A percentile compares a stretch with the other conserved stretches of the same genome.
These are phyloP conservation scores for Penicillium sp. DNA, from an alignment of 2,329 filamentous ascomycete genomes.

Conservation along the genomic window DNA sequence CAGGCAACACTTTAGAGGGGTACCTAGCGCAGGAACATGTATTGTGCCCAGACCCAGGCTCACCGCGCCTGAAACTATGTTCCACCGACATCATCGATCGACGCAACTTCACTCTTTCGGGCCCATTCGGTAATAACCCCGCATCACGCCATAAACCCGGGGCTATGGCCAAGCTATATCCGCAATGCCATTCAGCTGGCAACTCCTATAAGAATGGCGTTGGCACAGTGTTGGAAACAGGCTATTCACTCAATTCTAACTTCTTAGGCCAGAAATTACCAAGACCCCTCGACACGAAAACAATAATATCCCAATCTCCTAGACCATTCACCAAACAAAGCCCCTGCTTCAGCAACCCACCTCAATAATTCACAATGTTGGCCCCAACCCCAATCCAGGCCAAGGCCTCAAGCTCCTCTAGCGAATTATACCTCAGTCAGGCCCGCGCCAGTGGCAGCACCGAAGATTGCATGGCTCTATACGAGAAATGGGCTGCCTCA, in stretches of 20 bases:
- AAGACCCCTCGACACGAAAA: too few species aligned
- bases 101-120: conserved; percentile 10
- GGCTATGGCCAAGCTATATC: not conserved
- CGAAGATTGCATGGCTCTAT: conserved; percentile 42
- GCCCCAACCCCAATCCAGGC: conserved; percentile 3
- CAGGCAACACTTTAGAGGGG: not conserved
- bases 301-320: not conserved
- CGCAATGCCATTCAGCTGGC: not conserved
- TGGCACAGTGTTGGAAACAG: not conserved
- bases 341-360: not conserved
- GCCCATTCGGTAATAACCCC: conserved; percentile 12
- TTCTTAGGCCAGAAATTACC: not conserved
- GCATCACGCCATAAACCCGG: conserved; percentile 17
- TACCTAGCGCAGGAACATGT: not conserved
- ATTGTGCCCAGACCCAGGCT: not conserved
- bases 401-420: conserved; percentile 12
- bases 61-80: not conserved
- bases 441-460: conserved; percentile 39
- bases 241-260: not conserved
- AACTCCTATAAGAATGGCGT: conserved; percentile 13
- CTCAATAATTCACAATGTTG: conserved; percentile 2
- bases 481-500: conserved; percentile 50
- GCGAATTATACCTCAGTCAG: conserved; percentile 33
- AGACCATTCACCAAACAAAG: not conserved
- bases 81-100: conserved; percentile 25